phyloP scores from a whole-genome alignment of 2,329 filamentous ascomycete genomes.

The Hypoxylon sp. region DNA sequence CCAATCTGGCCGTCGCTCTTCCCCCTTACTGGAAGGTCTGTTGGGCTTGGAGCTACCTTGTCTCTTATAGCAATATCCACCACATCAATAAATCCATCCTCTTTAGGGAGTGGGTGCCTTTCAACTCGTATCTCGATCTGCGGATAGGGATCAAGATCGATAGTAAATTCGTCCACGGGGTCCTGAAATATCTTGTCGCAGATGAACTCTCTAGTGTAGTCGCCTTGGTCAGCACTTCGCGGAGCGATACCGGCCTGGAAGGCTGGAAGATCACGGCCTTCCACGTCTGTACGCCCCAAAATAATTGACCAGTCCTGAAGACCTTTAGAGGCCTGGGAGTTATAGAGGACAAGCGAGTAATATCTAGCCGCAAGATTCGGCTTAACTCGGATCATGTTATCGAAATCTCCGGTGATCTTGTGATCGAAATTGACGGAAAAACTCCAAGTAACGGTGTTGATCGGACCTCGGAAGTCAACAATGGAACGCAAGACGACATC shows the following conservation, averaged over 20 bases:
- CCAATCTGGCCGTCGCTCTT: not conserved
- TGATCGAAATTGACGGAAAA: not conserved
- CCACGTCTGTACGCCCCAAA: not conserved
- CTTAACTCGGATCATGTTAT: not conserved
- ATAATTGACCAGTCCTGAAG: constrained; percentile 3
- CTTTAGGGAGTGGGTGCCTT: not conserved
- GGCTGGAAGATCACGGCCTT: not conserved
- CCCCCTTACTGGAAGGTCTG: not conserved
- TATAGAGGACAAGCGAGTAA: not conserved
- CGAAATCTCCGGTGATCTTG: not conserved
- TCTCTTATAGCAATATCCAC: constrained; percentile 1
- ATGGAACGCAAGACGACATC: constrained; percentile 1
- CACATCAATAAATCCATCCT: not conserved
- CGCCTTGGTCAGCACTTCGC: not conserved
- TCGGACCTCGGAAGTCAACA: not conserved
- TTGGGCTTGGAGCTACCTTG: not conserved
- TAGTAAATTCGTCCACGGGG: not conserved
- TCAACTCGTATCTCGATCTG: constrained; percentile 1
- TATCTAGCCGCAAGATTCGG: not conserved
- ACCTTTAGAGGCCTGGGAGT: not conserved
- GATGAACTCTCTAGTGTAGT: not conserved
- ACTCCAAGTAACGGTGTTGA: not conserved
- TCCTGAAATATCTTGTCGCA: not conserved
- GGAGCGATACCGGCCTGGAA: constrained; percentile 1
- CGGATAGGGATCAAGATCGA: not conserved